Evolutionary conservation across 345 rosid genomes (phyloP).

Genomic region (Eucalyptus victrix): DNA sequence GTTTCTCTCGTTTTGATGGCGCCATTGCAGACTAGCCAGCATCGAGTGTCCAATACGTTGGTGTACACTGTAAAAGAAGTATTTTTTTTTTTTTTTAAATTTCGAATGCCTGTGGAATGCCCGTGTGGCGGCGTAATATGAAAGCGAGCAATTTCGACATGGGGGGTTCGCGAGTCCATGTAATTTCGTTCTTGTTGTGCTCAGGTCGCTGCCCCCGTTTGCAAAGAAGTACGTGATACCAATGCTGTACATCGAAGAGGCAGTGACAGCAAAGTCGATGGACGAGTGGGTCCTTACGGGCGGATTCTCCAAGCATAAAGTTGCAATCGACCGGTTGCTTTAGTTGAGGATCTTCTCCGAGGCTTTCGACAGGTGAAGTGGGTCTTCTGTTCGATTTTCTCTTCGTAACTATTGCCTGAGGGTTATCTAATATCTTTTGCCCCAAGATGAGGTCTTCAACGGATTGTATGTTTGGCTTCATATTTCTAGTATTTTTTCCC

Average conservation of each 20-base stretch:
- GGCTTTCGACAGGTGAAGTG: conserved; percentile 31
- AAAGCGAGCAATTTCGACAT: not conserved
- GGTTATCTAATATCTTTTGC: not conserved
- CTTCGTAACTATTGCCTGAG: not conserved
- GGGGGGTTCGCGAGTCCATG: no score
- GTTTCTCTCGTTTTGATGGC: not conserved
- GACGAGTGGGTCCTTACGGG: conserved; percentile 79
- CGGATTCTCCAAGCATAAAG: conserved; percentile 68
- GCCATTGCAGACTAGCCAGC: not conserved
- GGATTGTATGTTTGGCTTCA: not conserved
- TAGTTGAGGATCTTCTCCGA: conserved; percentile 57
- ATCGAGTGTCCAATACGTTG: not conserved
- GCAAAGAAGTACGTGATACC: conserved; percentile 83
- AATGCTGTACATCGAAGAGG: conserved; percentile 45
- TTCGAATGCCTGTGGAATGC: no score
- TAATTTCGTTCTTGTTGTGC: not conserved
- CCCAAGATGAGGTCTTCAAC: not conserved
- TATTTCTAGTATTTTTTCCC: not conserved
- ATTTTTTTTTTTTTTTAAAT: no score
- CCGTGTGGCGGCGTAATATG: no score
- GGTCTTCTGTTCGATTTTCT: not conserved
- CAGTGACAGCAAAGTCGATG: conserved; percentile 37
- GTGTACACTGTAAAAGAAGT: not conserved
- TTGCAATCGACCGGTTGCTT: conserved; percentile 66
- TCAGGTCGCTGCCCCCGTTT: conserved; percentile 81